Evolutionary conservation across 805 yeast genomes (phyloP).

Genomic region (Candida nemodendra): DNA sequence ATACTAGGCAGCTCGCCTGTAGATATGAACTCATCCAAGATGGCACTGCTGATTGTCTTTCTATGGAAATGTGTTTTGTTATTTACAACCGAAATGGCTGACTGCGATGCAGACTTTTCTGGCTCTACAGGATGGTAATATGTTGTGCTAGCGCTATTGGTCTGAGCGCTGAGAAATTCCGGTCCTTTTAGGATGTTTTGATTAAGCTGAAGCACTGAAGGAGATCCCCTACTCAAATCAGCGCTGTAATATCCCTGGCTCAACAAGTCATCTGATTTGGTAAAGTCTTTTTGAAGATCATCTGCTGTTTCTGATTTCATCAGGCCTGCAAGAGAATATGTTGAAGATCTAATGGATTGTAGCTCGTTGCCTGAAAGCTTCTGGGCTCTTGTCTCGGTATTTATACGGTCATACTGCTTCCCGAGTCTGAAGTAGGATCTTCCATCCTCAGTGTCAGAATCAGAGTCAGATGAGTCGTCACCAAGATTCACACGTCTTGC

Average conservation of each 20-base stretch:
- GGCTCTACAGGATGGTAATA: conserved; percentile 23
- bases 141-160: conserved; percentile 1
- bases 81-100: conserved; percentile 11
- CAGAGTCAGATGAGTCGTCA: conserved; percentile 16
- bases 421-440: conserved; percentile 6
- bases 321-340: conserved; percentile 5
- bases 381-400: conserved; percentile 6
- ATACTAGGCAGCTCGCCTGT: conserved; percentile 13
- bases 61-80: conserved; percentile 20
- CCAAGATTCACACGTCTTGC: conserved; percentile 18
- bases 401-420: not conserved
- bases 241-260: not conserved
- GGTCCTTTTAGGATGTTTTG: conserved; percentile 1
- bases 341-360: conserved; percentile 1
- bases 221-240: not conserved
- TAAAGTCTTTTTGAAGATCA: conserved; percentile 4
- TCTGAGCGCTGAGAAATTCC: not conserved
- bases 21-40: conserved; percentile 30
- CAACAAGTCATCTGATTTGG: not conserved
- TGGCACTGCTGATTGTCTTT: conserved; percentile 24
- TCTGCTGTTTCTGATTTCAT: not conserved
- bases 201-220: conserved; percentile 7
- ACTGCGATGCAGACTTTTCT: conserved; percentile 16
- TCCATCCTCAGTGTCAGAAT: conserved; percentile 8
- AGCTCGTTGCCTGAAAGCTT: conserved; percentile 1